phyloP scores from a whole-genome alignment of 331 rosid species.

The Acacia concinna region DNA sequence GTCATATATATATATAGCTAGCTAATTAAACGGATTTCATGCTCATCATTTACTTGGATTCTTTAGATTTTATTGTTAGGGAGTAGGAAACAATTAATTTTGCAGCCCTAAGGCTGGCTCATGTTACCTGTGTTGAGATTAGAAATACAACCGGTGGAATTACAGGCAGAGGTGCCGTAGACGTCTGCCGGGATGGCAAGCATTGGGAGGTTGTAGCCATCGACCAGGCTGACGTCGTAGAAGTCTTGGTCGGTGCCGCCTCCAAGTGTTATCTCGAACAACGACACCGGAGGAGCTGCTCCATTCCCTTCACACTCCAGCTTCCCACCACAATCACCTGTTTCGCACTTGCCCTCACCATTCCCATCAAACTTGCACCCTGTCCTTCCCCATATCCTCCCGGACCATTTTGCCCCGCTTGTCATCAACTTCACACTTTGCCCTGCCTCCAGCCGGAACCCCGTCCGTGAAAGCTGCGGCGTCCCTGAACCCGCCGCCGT shows the following conservation, averaged over 20 bases:
- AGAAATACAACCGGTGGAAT: conserved; percentile 79
- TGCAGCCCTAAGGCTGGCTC: neutral
- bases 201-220: conserved; percentile 83
- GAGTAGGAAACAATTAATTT: neutral
- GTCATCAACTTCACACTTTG: conserved; percentile 50
- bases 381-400: conserved; percentile 93
- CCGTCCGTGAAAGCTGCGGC: conserved; percentile 58
- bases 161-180: conserved; percentile 57
- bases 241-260: conserved; percentile 57
- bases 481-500: conserved; percentile 72
- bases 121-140: conserved; percentile 60
- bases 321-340: conserved; percentile 90
- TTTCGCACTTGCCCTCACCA: conserved; percentile 77
- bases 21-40: neutral
- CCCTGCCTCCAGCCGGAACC: conserved; percentile 59
- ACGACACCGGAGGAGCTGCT: conserved; percentile 77
- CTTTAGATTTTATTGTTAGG: neutral
- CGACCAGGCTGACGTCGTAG: conserved; percentile 86
- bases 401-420: conserved; percentile 80
- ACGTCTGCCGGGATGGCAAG: conserved; percentile 60
- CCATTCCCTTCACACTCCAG: conserved; percentile 82
- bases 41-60: neutral
- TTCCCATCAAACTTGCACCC: conserved; percentile 76
- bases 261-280: conserved; percentile 90
- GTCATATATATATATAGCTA: no score